Percentiles rank a stretch among this genome's conserved stretches.
These are phyloP conservation scores for Malassezia restricta DNA, from an alignment of 1,284 basidiomycete genomes.

Conservation along the genomic window DNA sequence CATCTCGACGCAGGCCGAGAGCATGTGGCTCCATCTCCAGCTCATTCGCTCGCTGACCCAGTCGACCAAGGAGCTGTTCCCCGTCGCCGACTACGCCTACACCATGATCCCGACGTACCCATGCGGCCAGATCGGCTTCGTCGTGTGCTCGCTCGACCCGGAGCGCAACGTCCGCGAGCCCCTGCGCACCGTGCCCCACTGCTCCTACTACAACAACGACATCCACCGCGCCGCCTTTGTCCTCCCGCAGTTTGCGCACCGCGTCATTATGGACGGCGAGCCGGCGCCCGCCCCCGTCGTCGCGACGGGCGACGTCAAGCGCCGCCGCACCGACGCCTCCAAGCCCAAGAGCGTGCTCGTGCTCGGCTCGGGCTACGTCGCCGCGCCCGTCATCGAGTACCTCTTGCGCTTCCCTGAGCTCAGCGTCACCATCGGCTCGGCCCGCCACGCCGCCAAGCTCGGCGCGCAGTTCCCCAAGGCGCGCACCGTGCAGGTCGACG, in stretches of 20 bases:
- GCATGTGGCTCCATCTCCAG: slow-evolving; percentile 82
- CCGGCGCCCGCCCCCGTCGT: slow-evolving; percentile 37
- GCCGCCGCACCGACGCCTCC: slow-evolving; percentile 29
- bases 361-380: slow-evolving; percentile 89
- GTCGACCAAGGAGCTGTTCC: slow-evolving; percentile 68
- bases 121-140: slow-evolving; percentile 90
- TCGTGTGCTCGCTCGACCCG: slow-evolving; percentile 67
- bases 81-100: slow-evolving; percentile 77
- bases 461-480: slow-evolving; percentile 61
- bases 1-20: slow-evolving; percentile 93
- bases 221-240: slow-evolving; percentile 76
- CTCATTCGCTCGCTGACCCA: slow-evolving; percentile 69
- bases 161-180: slow-evolving; percentile 40
- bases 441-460: slow-evolving; percentile 53
- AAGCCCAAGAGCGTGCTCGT: slow-evolving; percentile 66
- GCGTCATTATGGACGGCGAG: slow-evolving; percentile 45
- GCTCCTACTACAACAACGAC: slow-evolving; percentile 71
- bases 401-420: slow-evolving; percentile 71
- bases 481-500: slow-evolving; percentile 68
- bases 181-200: slow-evolving; percentile 55
- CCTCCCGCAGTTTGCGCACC: slow-evolving; percentile 78
- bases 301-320: slow-evolving; percentile 50
- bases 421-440: slow-evolving; percentile 58
- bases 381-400: slow-evolving; percentile 85
- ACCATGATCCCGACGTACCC: slow-evolving; percentile 98